A percentile compares a stretch with the other conserved stretches of the same genome.
phyloP scores from a whole-genome alignment of 306 rosid species.

The Spatholobus suberectus region DNA sequence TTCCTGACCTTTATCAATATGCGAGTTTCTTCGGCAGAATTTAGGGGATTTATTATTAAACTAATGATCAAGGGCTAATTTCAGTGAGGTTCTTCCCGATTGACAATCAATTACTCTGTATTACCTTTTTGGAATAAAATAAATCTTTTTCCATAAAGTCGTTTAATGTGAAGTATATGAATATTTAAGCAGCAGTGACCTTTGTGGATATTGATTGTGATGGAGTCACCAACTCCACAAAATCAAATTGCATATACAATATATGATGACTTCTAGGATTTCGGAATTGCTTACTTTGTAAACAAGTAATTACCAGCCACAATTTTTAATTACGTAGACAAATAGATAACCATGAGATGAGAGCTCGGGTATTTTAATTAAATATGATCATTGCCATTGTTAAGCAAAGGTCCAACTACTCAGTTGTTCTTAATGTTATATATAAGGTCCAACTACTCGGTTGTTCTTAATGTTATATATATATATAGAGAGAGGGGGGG shows the following conservation, averaged over 20 bases:
- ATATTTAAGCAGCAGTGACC: not conserved
- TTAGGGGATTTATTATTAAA: slow-evolving; percentile 14
- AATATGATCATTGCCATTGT: too few relatives aligned
- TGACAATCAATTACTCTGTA: not conserved
- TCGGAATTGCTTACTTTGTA: not conserved
- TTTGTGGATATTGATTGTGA: not conserved
- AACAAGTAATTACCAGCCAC: not conserved
- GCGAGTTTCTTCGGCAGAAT: slow-evolving; percentile 1
- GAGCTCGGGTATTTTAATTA: not conserved
- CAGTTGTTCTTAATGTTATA: too few relatives aligned
- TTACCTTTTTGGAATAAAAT: not conserved
- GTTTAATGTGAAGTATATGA: not conserved
- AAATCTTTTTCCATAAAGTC: not conserved
- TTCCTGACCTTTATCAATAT: not conserved
- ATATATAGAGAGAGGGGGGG: too few relatives aligned
- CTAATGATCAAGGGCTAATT: not conserved
- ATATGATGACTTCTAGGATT: not conserved
- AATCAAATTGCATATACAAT: not conserved
- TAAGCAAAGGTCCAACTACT: too few relatives aligned
- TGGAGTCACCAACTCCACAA: slow-evolving; percentile 25
- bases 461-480: too few relatives aligned
- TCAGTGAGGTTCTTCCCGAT: not conserved
- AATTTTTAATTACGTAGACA: not conserved
- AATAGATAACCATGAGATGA: not conserved
- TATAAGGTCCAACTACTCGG: too few relatives aligned